phyloP scores from a whole-genome alignment of 805 yeast species.

The Jamesozyma piceae region DNA sequence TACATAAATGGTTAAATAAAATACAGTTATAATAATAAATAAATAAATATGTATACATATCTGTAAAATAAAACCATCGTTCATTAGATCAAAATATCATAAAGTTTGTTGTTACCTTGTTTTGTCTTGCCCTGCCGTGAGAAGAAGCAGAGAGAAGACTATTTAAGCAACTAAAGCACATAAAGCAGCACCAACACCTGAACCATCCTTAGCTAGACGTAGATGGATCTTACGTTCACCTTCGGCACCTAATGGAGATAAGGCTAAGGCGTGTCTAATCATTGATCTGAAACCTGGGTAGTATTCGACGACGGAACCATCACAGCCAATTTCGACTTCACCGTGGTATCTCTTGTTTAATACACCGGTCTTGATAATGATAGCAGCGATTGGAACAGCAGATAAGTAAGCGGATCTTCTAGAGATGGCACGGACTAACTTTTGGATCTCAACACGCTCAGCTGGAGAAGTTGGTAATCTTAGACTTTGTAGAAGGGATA shows the following conservation, averaged over 20 bases:
- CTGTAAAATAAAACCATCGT: too few species aligned
- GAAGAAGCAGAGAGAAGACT: too few species aligned
- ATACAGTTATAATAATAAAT: too few species aligned
- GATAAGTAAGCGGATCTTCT: constrained; percentile 80
- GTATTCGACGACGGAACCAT: constrained; percentile 88
- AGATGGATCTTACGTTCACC: constrained; percentile 66
- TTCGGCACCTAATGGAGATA: constrained; percentile 63
- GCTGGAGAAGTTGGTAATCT: constrained; percentile 58
- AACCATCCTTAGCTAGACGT: constrained; percentile 85
- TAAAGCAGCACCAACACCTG: constrained; percentile 95
- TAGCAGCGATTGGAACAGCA: constrained; percentile 84
- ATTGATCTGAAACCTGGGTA: constrained; percentile 83
- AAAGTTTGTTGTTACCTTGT: too few species aligned
- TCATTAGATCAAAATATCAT: too few species aligned
- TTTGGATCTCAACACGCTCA: constrained; percentile 70
- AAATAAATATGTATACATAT: too few species aligned
- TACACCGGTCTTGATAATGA: constrained; percentile 56
- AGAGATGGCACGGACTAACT: constrained; percentile 71
- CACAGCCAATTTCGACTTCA: constrained; percentile 89
- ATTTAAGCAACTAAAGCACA: constrained; percentile 54
- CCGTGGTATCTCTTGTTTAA: constrained; percentile 47
- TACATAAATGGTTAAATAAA: too few species aligned
- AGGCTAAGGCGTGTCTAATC: constrained; percentile 68
- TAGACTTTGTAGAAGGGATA: constrained; percentile 53
- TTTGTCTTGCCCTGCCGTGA: too few species aligned